These are phyloP conservation scores for Plasmodiophora brassicae DNA, from an alignment of 208 protist species.

Conservation along the genomic window DNA sequence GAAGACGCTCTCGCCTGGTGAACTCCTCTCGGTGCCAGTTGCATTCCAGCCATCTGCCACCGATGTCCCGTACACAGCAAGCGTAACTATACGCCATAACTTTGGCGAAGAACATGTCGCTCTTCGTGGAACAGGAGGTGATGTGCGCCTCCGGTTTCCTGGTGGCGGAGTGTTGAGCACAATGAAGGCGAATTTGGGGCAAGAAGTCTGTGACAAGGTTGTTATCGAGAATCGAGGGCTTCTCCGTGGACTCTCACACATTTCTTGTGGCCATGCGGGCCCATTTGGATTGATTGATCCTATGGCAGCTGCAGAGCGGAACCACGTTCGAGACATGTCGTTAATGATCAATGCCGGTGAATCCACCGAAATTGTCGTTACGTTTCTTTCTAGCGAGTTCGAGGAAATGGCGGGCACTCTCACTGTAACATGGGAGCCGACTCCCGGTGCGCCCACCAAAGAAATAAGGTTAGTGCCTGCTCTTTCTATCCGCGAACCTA, in stretches of 20 bases:
- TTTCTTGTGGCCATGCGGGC: background rate
- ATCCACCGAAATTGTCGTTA: background rate
- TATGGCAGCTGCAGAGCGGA: no score
- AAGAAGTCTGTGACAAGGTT: background rate
- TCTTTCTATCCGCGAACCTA: no score
- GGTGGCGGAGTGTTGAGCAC: background rate
- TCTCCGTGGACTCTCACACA: background rate
- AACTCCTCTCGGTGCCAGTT: background rate
- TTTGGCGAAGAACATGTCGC: background rate
- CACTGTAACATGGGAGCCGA: background rate
- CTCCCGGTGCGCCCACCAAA: background rate
- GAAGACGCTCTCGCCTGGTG: background rate
- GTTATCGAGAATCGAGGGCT: background rate
- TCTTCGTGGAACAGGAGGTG: background rate
- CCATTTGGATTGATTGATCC: slow-evolving; percentile 19
- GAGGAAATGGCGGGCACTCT: background rate
- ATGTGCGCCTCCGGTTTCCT: background rate
- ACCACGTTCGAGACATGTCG: background rate
- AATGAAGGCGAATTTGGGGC: background rate
- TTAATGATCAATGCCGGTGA: background rate
- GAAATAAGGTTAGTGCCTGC: no score
- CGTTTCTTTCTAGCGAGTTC: background rate
- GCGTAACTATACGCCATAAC: background rate
- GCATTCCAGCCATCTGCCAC: background rate
- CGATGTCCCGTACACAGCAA: background rate